Evolutionary conservation across 1,139 yeast species (phyloP).

Genomic region (Pneumocystis oryctolagi): DNA sequence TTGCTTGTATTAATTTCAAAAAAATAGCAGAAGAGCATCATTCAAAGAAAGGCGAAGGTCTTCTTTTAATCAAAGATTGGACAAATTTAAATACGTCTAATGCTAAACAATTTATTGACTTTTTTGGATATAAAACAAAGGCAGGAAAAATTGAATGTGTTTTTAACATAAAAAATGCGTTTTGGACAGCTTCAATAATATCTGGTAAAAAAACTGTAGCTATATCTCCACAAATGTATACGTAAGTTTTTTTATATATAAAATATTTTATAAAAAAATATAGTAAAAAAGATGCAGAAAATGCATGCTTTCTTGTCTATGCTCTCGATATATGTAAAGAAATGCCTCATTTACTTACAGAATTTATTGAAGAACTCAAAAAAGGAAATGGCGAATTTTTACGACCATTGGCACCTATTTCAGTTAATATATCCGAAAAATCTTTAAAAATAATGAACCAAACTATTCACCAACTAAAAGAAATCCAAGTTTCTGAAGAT

Average conservation of each 20-base stretch:
- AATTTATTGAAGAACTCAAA: slow-evolving; percentile 11
- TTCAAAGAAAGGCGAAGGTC: slow-evolving; percentile 6
- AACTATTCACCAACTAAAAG: neutral
- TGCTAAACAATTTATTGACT: slow-evolving; percentile 13
- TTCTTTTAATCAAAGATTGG: slow-evolving; percentile 9
- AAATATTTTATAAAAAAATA: slow-evolving; percentile 9
- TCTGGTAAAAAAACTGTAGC: neutral
- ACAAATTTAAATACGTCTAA: slow-evolving; percentile 12
- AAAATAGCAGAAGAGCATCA: slow-evolving; percentile 11
- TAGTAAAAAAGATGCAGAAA: slow-evolving; percentile 6
- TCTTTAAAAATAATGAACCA: slow-evolving; percentile 7
- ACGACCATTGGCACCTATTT: slow-evolving; percentile 11
- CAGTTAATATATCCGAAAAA: slow-evolving; percentile 2
- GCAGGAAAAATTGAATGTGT: neutral
- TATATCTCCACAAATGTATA: slow-evolving; percentile 6
- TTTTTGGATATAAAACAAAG: slow-evolving; percentile 6
- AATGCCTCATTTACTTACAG: slow-evolving; percentile 11
- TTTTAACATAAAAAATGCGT: neutral
- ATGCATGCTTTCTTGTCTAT: slow-evolving; percentile 12
- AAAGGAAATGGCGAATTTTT: slow-evolving; percentile 15
- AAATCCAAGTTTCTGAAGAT: neutral
- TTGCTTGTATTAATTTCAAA: slow-evolving; percentile 10
- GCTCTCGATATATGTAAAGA: slow-evolving; percentile 13
- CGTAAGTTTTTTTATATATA: slow-evolving; percentile 6
- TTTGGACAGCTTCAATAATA: neutral